phyloP scores from a whole-genome alignment of 176 grass and related monocot species.

The Lolium rigidum region DNA sequence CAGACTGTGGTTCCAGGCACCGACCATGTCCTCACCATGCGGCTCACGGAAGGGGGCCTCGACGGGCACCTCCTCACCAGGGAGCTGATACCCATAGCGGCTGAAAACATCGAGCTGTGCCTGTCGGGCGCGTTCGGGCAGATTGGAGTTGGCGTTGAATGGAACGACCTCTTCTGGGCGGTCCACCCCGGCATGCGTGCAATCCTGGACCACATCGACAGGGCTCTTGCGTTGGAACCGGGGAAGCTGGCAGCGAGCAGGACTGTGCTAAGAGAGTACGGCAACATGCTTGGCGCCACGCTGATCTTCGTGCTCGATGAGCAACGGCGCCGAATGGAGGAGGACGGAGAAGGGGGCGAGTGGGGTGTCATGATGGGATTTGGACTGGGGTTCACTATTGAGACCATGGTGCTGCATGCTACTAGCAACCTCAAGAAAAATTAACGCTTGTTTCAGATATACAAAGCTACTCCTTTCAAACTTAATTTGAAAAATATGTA shows the following conservation, averaged over 20 bases:
- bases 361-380: not conserved
- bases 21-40: not conserved
- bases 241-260: not conserved
- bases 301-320: not conserved
- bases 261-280: not conserved
- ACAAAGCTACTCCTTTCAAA: too few relatives aligned
- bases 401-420: not conserved
- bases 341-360: not conserved
- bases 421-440: too few relatives aligned
- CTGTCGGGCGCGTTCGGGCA: not conserved
- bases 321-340: not conserved
- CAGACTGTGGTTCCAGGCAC: not conserved
- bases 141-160: not conserved
- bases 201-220: not conserved
- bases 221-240: not conserved
- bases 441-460: too few relatives aligned
- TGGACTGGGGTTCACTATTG: too few relatives aligned
- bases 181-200: not conserved
- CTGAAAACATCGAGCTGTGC: not conserved
- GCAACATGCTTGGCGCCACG: not conserved
- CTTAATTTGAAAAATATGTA: too few relatives aligned
- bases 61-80: not conserved
- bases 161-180: not conserved
- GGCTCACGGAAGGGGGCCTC: not conserved
- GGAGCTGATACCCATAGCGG: not conserved